Percentiles rank a stretch among this genome's conserved stretches.
phyloP scores from a whole-genome alignment of 768 basidiomycete species.

The Phanerodontia chrysosporium region DNA sequence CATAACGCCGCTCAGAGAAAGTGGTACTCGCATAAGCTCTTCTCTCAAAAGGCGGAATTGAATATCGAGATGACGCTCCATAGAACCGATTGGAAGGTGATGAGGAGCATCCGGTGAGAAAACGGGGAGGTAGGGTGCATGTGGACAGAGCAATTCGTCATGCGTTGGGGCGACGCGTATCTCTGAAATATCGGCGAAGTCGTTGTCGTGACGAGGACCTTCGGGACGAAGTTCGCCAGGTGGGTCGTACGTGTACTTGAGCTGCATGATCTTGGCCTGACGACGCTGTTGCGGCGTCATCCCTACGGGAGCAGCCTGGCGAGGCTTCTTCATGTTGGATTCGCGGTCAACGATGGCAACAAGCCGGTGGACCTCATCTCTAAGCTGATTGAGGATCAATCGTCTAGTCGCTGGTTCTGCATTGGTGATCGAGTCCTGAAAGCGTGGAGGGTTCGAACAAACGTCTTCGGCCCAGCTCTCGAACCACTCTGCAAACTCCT shows the following conservation, averaged over 20 bases:
- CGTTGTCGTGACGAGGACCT: conserved; percentile 56
- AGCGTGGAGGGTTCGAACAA: conserved; percentile 32
- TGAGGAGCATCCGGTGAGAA: conserved; percentile 60
- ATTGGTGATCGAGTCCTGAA: conserved; percentile 40
- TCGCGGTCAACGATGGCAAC: conserved; percentile 50
- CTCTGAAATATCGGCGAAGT: conserved; percentile 39
- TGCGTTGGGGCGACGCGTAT: conserved; percentile 73
- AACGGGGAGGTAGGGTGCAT: conserved; percentile 56
- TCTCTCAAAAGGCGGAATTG: conserved; percentile 75
- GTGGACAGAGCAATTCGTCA: conserved; percentile 48
- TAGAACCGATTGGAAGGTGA: conserved; percentile 49
- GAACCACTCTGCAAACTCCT: conserved; percentile 41
- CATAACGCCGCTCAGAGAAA: too few relatives aligned
- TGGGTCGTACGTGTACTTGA: conserved; percentile 42
- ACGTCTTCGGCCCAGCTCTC: conserved; percentile 44
- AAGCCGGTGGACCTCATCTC: conserved; percentile 29
- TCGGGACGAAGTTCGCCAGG: conserved; percentile 47
- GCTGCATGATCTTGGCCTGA: conserved; percentile 38
- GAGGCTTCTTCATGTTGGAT: conserved; percentile 27
- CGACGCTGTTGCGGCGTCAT: conserved; percentile 16
- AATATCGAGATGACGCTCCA: conserved; percentile 65
- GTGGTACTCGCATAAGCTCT: conserved; percentile 62
- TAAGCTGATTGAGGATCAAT: conserved; percentile 33
- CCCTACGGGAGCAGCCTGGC: not conserved
- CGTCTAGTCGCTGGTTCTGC: conserved; percentile 29